A percentile compares a stretch with the other conserved stretches of the same genome.
phyloP scores from a whole-genome alignment of 192 early-diverging fungal species.

The Lunasporangiospora selenospora region DNA sequence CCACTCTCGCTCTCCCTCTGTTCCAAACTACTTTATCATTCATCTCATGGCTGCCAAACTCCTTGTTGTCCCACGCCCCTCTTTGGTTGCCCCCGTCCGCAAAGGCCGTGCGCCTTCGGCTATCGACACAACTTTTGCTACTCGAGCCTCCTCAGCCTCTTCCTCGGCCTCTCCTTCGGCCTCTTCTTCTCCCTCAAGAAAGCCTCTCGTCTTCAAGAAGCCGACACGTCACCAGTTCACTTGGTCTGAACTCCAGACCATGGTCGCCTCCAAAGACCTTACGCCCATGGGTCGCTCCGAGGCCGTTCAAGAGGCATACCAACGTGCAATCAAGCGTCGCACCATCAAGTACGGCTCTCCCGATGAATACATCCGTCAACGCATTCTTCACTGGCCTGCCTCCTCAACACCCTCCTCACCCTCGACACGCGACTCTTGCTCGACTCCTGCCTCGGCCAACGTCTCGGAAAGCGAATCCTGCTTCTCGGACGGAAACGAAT shows the following conservation, averaged over 20 bases:
- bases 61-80: no score
- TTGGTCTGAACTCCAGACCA: slow-evolving; percentile 24
- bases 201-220: slow-evolving; percentile 45
- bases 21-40: no score
- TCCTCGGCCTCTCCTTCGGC: slow-evolving; percentile 3
- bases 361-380: slow-evolving; percentile 46
- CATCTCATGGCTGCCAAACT: no score
- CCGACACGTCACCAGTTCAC: slow-evolving; percentile 40
- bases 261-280: slow-evolving; percentile 36
- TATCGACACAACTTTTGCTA: not conserved
- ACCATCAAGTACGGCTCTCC: slow-evolving; percentile 43
- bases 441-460: no score
- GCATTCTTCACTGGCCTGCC: slow-evolving; percentile 40
- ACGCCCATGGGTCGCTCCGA: slow-evolving; percentile 35
- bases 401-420: no score
- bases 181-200: slow-evolving; percentile 15
- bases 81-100: no score
- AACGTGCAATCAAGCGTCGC: slow-evolving; percentile 30
- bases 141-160: not conserved
- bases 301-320: slow-evolving; percentile 27
- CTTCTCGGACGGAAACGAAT: slow-evolving; percentile 38
- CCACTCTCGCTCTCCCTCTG: no score
- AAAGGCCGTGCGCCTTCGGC: no score
- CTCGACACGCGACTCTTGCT: no score
- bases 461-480: not conserved